Evolutionary conservation across 176 grass and related monocot genomes (phyloP).

Genomic region (Elaeis guineensis): DNA sequence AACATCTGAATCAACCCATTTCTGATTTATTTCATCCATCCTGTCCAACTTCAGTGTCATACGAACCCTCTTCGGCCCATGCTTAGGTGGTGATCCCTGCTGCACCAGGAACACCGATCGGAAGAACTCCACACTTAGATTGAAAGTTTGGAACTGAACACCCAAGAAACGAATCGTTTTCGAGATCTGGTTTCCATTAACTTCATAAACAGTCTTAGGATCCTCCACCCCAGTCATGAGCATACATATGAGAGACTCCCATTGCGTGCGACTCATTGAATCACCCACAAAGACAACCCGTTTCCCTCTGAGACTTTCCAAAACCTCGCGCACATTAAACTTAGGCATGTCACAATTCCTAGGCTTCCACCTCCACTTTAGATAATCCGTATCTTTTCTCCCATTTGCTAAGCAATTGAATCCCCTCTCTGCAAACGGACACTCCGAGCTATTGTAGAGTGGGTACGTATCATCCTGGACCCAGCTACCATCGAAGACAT

Average conservation of each 20-base stretch:
- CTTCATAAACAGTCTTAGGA: slow-evolving; percentile 69
- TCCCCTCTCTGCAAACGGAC: slow-evolving; percentile 75
- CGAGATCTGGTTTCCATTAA: slow-evolving; percentile 77
- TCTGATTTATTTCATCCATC: slow-evolving; percentile 58
- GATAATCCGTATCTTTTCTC: slow-evolving; percentile 62
- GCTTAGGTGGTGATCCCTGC: slow-evolving; percentile 41
- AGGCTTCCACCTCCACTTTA: slow-evolving; percentile 96
- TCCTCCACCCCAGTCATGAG: slow-evolving; percentile 77
- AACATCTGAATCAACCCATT: slow-evolving; percentile 63
- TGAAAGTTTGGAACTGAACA: slow-evolving; percentile 65
- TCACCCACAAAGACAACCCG: slow-evolving; percentile 82
- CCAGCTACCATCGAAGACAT: slow-evolving; percentile 87
- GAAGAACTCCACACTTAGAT: slow-evolving; percentile 86
- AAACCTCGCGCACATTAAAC: slow-evolving; percentile 34
- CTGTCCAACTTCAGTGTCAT: slow-evolving; percentile 64
- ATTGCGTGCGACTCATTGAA: slow-evolving; percentile 93
- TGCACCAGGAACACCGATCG: slow-evolving; percentile 78
- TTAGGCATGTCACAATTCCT: slow-evolving; percentile 48
- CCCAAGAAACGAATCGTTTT: slow-evolving; percentile 85
- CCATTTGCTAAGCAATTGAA: slow-evolving; percentile 95
- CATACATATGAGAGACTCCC: slow-evolving; percentile 99
- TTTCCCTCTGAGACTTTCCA: slow-evolving; percentile 76
- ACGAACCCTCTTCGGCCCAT: slow-evolving; percentile 43
- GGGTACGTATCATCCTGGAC: slow-evolving; percentile 52
- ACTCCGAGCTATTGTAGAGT: slow-evolving; percentile 77